Base-by-base conservation (phyloP, 305 asterid genomes). In the Ilex paraguariensis region DNA sequence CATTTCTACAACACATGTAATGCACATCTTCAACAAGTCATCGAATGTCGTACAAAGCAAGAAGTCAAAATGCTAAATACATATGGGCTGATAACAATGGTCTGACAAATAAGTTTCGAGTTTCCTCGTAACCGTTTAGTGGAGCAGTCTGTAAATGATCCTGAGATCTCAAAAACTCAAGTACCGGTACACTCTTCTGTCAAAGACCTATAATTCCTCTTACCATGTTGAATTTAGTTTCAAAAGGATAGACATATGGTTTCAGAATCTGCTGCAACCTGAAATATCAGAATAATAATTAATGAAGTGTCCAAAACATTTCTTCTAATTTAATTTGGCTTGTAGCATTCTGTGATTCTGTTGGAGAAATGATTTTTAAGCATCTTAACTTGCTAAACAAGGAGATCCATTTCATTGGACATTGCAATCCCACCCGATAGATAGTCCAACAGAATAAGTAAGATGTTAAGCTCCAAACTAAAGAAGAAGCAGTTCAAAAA, bases 131-230 rank as follows among this genome's bases (percentile, higher is more conserved):
- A 21, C 28, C 2, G 28, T 1, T 21, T 21, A 21, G 70, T 83
- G 62, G 99, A 90, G 77, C 96, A 86, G 80, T 88, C 96, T 48
- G 80, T 66, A 54, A 81, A 82, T 87, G 93, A 88, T 75, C 96
- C 97, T 7, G 96, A 86, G 70, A 80, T 84, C 77, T 83, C 91
- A 49, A 87, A 74, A 77, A 50, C 77, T 70, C 97, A 91, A 87
- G 99, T 88, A 76, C 60, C 58, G 61, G 46, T 59, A 54, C 45
- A 30, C 54, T 65, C 62, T 60, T 60, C 60, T 70, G 56, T 46
- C 49, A 6, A 53, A 36, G 28, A 21, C 28, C 28, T 21, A 21
- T 21, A 21, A 21, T 21, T 21, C 28, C 28, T 21, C 28, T 21
- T 21, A 21, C 28, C 39, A 15, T 59, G 60, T 12, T 46, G 53